These are phyloP conservation scores for Ophiosphaerella korrae DNA, from an alignment of 2,329 filamentous ascomycete species.

Conservation along the genomic window DNA sequence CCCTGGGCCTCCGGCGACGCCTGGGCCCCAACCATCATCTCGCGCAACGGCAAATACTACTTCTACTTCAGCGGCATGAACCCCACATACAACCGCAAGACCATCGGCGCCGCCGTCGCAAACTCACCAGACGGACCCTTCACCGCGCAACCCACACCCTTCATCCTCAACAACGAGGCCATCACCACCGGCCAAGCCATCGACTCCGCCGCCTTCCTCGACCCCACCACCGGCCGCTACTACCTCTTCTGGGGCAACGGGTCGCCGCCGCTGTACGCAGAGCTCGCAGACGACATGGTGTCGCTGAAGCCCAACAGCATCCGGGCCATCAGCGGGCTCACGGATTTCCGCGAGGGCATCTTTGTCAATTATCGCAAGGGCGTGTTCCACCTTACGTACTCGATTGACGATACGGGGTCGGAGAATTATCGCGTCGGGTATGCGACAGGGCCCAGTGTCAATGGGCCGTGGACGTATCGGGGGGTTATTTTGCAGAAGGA, in stretches of 20 bases:
- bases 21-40: conserved; percentile 36
- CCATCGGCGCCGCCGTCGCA: conserved; percentile 35
- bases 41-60: conserved; percentile 28
- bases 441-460: conserved; percentile 23
- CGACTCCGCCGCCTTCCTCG: conserved; percentile 30
- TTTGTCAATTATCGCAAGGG: conserved; percentile 34
- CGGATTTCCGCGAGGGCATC: conserved; percentile 30
- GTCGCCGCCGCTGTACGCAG: conserved; percentile 21
- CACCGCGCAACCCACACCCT: conserved; percentile 29
- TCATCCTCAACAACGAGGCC: conserved; percentile 34
- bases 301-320: conserved; percentile 22
- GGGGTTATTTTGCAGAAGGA: conserved; percentile 34
- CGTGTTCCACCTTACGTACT: conserved; percentile 34
- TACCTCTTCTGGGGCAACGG: conserved; percentile 38
- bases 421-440: conserved; percentile 37
- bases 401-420: conserved; percentile 34
- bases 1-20: conserved; percentile 36
- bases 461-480: conserved; percentile 33
- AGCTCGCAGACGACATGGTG: conserved; percentile 31
- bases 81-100: conserved; percentile 31
- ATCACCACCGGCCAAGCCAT: conserved; percentile 32
- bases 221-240: conserved; percentile 31
- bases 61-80: conserved; percentile 39
- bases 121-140: conserved; percentile 29
- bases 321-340: conserved; percentile 19